phyloP scores from a whole-genome alignment of 2,329 filamentous ascomycete genomes.

The Pleoardoris graminearum region DNA sequence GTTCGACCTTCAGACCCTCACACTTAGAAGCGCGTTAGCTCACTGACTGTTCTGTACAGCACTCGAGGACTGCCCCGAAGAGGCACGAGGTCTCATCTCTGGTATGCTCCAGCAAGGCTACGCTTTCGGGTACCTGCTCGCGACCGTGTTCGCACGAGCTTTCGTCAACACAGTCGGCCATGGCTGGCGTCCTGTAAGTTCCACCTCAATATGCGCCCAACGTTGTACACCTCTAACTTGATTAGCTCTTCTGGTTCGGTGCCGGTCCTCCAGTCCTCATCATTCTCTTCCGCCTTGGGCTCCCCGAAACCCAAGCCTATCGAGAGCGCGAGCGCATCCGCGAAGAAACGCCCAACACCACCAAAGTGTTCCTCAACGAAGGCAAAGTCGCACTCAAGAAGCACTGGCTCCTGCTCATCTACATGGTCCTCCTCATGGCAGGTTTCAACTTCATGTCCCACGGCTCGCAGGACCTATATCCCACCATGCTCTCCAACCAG shows the following conservation, averaged over 20 bases:
- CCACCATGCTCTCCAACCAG: constrained; percentile 62
- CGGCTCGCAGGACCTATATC: constrained; percentile 69
- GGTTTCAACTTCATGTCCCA: constrained; percentile 93
- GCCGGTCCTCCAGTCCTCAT: constrained; percentile 78
- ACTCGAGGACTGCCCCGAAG: constrained; percentile 63
- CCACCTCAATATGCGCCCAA: not conserved
- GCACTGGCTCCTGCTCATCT: constrained; percentile 79
- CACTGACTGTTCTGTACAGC: constrained; percentile 41
- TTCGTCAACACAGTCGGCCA: constrained; percentile 77
- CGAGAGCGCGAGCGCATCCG: constrained; percentile 67
- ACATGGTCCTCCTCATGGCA: constrained; percentile 84
- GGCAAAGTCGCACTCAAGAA: constrained; percentile 76
- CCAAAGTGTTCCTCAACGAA: constrained; percentile 71
- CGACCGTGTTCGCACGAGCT: constrained; percentile 59
- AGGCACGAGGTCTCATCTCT: constrained; percentile 62
- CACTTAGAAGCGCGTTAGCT: not conserved
- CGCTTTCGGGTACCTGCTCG: constrained; percentile 66
- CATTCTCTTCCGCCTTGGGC: constrained; percentile 74
- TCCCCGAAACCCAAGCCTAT: constrained; percentile 79
- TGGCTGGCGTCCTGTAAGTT: constrained; percentile 69
- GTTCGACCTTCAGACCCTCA: not conserved
- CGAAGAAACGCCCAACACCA: constrained; percentile 60
- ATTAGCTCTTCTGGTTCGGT: constrained; percentile 78
- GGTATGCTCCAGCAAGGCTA: constrained; percentile 67
- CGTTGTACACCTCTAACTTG: not conserved